Evolutionary conservation across 2,329 filamentous ascomycete genomes (phyloP).

Genomic region (Diaporthe velutina): DNA sequence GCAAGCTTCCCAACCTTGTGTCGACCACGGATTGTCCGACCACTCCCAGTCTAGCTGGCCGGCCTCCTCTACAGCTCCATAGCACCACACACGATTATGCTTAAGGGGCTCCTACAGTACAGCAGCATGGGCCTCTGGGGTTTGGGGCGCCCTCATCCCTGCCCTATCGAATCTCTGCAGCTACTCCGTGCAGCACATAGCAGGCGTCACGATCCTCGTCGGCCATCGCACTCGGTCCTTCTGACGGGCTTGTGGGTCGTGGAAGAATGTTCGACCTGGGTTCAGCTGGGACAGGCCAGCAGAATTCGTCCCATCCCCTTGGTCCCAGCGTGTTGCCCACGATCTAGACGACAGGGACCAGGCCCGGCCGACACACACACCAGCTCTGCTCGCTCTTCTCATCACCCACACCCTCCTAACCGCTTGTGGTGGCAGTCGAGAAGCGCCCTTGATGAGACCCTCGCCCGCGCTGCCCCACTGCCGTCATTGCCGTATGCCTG

Average conservation of each 20-base stretch:
- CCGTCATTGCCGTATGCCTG: slow-evolving; percentile 24
- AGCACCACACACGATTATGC: background rate
- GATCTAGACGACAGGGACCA: slow-evolving; percentile 12
- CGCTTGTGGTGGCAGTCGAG: slow-evolving; percentile 24
- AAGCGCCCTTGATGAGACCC: slow-evolving; percentile 24
- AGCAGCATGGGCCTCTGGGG: slow-evolving; percentile 3
- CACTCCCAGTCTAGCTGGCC: background rate
- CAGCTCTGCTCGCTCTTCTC: background rate
- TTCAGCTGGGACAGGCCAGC: background rate
- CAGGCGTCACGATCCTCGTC: background rate
- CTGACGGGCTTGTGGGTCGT: slow-evolving; percentile 2
- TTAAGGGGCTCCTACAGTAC: slow-evolving; percentile 11
- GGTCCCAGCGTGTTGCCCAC: background rate
- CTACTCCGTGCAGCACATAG: background rate
- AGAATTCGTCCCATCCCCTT: slow-evolving; percentile 12
- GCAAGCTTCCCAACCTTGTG: background rate
- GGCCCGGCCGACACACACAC: background rate
- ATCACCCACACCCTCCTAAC: background rate
- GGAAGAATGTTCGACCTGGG: slow-evolving; percentile 4
- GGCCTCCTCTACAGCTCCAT: no score
- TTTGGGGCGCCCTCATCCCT: background rate
- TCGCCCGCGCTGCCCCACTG: slow-evolving; percentile 14
- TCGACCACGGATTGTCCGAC: slow-evolving; percentile 9
- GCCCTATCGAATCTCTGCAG: background rate
- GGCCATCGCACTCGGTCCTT: slow-evolving; percentile 13